phyloP scores from a whole-genome alignment of 2,329 filamentous ascomycete genomes.

The Emydomyces testavorans region DNA sequence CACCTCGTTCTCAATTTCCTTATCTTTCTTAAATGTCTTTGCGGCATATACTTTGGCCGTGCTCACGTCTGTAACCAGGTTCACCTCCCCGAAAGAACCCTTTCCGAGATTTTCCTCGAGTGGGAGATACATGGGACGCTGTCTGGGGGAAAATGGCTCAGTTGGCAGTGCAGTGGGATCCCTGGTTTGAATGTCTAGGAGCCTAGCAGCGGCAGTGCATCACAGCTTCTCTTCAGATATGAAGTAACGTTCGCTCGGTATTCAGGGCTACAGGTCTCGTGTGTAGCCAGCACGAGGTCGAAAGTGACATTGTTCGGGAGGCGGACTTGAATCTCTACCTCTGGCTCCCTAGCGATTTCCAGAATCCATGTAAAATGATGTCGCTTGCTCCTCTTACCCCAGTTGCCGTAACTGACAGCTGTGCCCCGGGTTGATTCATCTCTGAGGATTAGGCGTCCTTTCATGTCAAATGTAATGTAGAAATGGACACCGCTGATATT shows the following conservation, averaged over 20 bases:
- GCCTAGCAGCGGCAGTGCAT: background rate
- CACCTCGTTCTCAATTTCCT: constrained; percentile 8
- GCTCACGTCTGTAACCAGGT: constrained; percentile 11
- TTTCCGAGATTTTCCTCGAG: background rate
- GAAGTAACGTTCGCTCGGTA: constrained; percentile 9
- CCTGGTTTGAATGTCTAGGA: background rate
- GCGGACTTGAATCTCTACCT: constrained; percentile 5
- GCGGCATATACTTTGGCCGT: constrained; percentile 13
- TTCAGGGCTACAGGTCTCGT: constrained; percentile 5
- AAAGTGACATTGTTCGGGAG: constrained; percentile 1
- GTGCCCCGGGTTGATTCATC: constrained; percentile 12
- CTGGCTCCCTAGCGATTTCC: background rate
- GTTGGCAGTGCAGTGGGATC: too few species aligned
- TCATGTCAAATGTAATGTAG: constrained; percentile 12
- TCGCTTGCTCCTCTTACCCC: constrained; percentile 8
- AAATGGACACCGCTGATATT: constrained; percentile 9
- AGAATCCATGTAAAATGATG: constrained; percentile 15
- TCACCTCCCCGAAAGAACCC: constrained; percentile 12
- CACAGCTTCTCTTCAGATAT: constrained; percentile 1
- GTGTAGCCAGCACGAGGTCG: background rate
- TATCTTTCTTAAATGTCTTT: constrained; percentile 9
- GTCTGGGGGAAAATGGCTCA: constrained; percentile 2
- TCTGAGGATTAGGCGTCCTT: constrained; percentile 7
- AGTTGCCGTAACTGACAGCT: constrained; percentile 13
- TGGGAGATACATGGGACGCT: constrained; percentile 14